Base-by-base conservation (phyloP, 2,329 filamentous ascomycete species). In the Trichoderma polysporum region DNA sequence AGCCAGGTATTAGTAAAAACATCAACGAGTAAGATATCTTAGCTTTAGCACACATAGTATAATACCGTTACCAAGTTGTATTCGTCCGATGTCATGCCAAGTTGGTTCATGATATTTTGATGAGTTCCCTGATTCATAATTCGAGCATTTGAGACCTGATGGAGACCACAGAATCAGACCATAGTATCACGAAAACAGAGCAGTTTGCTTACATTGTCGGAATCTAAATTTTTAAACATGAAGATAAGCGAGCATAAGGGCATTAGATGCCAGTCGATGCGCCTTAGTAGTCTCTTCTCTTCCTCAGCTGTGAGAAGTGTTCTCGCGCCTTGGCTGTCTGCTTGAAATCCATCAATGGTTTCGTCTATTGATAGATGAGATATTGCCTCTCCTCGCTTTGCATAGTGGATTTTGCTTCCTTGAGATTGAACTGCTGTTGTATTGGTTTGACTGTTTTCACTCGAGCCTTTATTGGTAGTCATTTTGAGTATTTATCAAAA, bases 91-190 rank as follows among this genome's bases (percentile, higher is more conserved):
- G 77, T 79, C 70, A 82, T 74, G 1, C 70, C 68, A 2, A 82
- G 73, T 69, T 82, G 74, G 5, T 73, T 78, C 75, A 82, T 74
- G 58, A 82, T 82, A 64, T 82, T 82, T 0, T 71, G 70, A 5
- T 73, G 62, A 5, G 79, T 81, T 7, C 79, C 79, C 47, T 70
- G 74, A 59, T 82, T 79, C 80, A 82, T 82, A 39, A 81, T 81
- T 10, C 79, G 74, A 8, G 79, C 79, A 63, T 81, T 82, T 1
- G 79, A 78, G 15, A 80, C 66, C 70, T 71, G 31, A 27, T 15
- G n/a, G 3, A 22, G 5, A 22, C 70, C 10, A 53, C 50, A 10
- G 10, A 33, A 27, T 0, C 13, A n/a, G 12, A 33, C 12, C 35
- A n/a, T 17, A 2, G 4, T 25, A 27, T 19, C 1, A 6, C 13